Base-by-base conservation (phyloP, 495 filamentous ascomycete species). In the Tuber indicum region DNA sequence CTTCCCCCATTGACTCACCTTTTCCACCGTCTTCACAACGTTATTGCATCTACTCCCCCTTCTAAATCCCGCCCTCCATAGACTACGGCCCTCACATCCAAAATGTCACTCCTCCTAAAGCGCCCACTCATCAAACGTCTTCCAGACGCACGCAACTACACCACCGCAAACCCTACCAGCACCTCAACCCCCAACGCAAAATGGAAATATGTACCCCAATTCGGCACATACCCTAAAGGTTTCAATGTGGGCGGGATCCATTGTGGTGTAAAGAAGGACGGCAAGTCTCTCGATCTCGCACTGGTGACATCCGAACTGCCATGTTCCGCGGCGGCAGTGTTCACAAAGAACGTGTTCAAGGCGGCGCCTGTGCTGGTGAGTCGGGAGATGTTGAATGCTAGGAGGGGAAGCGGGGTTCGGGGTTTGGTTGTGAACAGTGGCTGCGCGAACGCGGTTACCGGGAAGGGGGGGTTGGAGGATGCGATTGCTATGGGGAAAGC, bases 261-360 rank as follows among this genome's bases (percentile, higher is more conserved):
- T 79, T 94, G 97, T 46, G 96, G 96, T 75, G 93, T 99, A 62
- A 99, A 99, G 86, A 89, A 94, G 1, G 89, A 89, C 73, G 98
- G 98, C 85, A 97, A 90, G 44, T 91, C 89, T 69, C 92, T 92
- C 82, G 96, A 99, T 82, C 88, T 99, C 62, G 93, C 94, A 32
- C 87, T 99, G 73, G 88, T 99, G 76, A 89, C 91, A 36, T 98
- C 96, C 14, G 92, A 97, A 76, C 88, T 88, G 70, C 96, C 94
- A 45, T 97, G 94, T 85, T 89, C 93, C n/a, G 96, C 92, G 8
- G 94, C 94, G 2, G 95, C 94, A 5, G 96, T 98, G 17, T 96
- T 98, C 87, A 99, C 96, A 70, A 94, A 94, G 85, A 99, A 98
- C 87, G 96, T 94, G 85, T 99, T 98, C 86, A 94, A 97, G 84